Conservation (phyloP, 768 basidiomycete species). For the Lentinula aciculospora region DNA sequence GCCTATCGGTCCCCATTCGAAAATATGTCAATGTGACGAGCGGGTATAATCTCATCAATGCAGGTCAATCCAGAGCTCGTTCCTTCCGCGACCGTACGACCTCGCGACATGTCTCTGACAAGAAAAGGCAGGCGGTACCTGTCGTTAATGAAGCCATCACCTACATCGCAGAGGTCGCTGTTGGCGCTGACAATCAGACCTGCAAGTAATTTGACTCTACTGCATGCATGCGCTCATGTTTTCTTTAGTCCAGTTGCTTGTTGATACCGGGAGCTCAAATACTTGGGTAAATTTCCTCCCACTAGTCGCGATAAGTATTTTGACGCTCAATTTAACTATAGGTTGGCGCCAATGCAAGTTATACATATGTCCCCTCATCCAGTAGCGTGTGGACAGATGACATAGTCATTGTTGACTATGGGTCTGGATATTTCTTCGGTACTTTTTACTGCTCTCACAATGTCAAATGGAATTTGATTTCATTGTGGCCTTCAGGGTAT, state of each 20-base stretch:
- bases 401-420: conserved; percentile 46
- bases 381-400: not conserved
- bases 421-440: conserved; percentile 60
- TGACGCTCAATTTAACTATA: not conserved
- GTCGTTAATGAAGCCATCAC: conserved; percentile 1
- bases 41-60: not conserved
- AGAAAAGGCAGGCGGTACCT: not conserved
- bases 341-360: not conserved
- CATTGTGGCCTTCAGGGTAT: conserved; percentile 22
- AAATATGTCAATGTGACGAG: not conserved
- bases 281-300: conserved; percentile 57
- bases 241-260: conserved; percentile 27
- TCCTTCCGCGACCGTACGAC: not conserved
- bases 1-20: not conserved
- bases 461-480: not conserved
- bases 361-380: not conserved
- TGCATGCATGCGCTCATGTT: no score
- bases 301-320: conserved; percentile 23
- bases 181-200: not conserved
- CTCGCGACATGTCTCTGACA: not conserved
- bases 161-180: not conserved
- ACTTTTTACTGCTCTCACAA: not conserved
- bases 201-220: not conserved
- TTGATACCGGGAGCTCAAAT: conserved; percentile 69
- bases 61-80: not conserved